Percentiles rank a stretch among this genome's conserved stretches.
These are phyloP conservation scores for Hypoxylon rubiginosum DNA, from an alignment of 2,329 filamentous ascomycete species.

Conservation along the genomic window DNA sequence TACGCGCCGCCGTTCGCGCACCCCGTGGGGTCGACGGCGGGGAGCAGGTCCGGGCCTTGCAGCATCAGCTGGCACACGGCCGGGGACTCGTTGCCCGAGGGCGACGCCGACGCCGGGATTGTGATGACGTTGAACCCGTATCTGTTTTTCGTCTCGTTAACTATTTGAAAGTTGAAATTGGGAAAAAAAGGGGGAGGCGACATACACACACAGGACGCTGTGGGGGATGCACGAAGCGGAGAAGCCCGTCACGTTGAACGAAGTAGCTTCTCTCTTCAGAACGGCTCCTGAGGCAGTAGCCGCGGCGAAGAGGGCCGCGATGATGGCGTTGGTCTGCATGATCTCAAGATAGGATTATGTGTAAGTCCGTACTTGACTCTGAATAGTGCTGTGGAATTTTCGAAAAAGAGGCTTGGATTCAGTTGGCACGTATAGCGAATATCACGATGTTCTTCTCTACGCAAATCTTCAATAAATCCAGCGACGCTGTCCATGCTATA, in stretches of 20 bases:
- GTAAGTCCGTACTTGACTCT: background rate
- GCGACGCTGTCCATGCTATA: background rate
- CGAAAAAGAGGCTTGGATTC: background rate
- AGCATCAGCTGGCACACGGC: constrained; percentile 41
- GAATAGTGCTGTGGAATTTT: too few species aligned
- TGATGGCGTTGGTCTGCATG: constrained; percentile 40
- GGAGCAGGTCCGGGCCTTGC: constrained; percentile 43
- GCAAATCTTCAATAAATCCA: background rate
- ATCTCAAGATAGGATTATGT: background rate
- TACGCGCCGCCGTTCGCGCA: constrained; percentile 41
- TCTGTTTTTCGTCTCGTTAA: constrained; percentile 28
- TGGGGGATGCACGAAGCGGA: constrained; percentile 46
- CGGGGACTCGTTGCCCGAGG: constrained; percentile 26
- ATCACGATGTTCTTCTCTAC: background rate
- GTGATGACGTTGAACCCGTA: constrained; percentile 44
- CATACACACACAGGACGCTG: constrained; percentile 42
- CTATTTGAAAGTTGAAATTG: background rate
- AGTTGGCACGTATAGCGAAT: background rate
- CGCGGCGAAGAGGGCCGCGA: constrained; percentile 37
- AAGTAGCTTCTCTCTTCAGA: constrained; percentile 26
- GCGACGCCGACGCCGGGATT: constrained; percentile 23
- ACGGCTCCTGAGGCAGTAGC: constrained; percentile 37
- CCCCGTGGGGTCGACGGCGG: constrained; percentile 34
- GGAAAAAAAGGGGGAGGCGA: background rate
- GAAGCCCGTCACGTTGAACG: constrained; percentile 41